Base-by-base conservation (phyloP, 108 stramenopile genomes). In the Nannochloropsis gaditana region DNA sequence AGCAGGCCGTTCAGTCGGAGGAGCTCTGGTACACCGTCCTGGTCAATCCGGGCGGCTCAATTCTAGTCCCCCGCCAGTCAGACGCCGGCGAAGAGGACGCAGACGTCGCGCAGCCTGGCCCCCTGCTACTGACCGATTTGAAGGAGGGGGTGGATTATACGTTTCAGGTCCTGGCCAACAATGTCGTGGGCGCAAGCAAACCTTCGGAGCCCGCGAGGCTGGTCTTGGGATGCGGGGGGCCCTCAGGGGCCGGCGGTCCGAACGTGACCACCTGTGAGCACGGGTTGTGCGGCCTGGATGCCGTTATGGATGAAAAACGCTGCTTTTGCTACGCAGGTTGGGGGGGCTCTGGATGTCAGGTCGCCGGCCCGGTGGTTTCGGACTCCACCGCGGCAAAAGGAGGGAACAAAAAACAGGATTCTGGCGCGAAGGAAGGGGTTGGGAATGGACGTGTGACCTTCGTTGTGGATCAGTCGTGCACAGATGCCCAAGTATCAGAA, bases 251-350 rank as follows among this genome's bases (percentile, higher is more conserved):
- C 4, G 59, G n/a, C 15, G 59, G 59, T 15, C 6, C 59, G n/a
- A 73, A 73, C 59, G 8, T n/a, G 19, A 73, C 59, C 15, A n/a
- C n/a, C 2, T 73, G 59, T 6, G 59, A 73, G 8, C 59, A 73
- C n/a, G 59, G 59, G 2, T n/a, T 73, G 59, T 73, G 59, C n/a
- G 59, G 59, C 3, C n/a, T 73, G 19, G 59, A 73, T 6, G 8
- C 59, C 4, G 59, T 73, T n/a, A n/a, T 15, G 15, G n/a, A 73
- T 73, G 59, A n/a, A 73, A 73, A 73, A 8, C 59, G 59, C 59
- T 73, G 59, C 59, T 73, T 73, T n/a, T 73, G 59, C 59, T 73
- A 73, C n/a, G 19, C 15, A 73, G 59, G 59, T 15, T 73, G 59
- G 59, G 59, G 2, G 3, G 59, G 59, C 59, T n/a, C 59, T n/a